Percentiles rank a stretch among this genome's conserved stretches.
Conservation (phyloP, 306 rosid species). For the Castanea crenata region DNA sequence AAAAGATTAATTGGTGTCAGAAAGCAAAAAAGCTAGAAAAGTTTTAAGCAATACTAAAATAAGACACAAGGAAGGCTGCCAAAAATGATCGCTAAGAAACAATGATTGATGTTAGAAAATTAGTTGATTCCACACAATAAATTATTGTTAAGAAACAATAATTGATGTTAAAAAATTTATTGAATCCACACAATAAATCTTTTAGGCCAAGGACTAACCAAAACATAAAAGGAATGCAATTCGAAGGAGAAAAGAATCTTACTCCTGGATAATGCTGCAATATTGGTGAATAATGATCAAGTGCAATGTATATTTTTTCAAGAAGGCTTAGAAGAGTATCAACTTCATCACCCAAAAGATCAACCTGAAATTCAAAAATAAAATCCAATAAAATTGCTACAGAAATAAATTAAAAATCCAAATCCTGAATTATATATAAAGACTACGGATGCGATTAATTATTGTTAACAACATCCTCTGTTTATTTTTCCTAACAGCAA, state of each 20-base stretch:
- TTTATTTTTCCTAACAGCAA: slow-evolving; percentile 3
- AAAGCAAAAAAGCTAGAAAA: not conserved
- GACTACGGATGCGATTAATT: not conserved
- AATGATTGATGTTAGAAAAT: not conserved
- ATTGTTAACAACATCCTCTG: not conserved
- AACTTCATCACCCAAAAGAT: slow-evolving; percentile 85
- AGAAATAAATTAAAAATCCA: not conserved
- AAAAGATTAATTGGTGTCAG: not conserved
- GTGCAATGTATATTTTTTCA: slow-evolving; percentile 68
- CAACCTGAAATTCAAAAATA: slow-evolving; percentile 69
- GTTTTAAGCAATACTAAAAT: not conserved
- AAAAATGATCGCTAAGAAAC: not conserved
- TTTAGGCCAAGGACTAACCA: not conserved
- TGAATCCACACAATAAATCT: not conserved
- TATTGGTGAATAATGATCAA: slow-evolving; percentile 92
- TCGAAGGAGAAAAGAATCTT: slow-evolving; percentile 21
- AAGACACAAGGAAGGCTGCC: not conserved
- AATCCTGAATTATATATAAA: not conserved
- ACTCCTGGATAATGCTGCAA: slow-evolving; percentile 96
- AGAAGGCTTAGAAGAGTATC: slow-evolving; percentile 62
- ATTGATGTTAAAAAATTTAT: not conserved
- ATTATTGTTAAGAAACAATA: not conserved
- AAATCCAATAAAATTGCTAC: slow-evolving; percentile 15
- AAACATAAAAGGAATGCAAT: not conserved
- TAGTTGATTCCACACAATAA: not conserved